Conservation (phyloP, 140 eudicot species). For the Anethum foeniculum region DNA sequence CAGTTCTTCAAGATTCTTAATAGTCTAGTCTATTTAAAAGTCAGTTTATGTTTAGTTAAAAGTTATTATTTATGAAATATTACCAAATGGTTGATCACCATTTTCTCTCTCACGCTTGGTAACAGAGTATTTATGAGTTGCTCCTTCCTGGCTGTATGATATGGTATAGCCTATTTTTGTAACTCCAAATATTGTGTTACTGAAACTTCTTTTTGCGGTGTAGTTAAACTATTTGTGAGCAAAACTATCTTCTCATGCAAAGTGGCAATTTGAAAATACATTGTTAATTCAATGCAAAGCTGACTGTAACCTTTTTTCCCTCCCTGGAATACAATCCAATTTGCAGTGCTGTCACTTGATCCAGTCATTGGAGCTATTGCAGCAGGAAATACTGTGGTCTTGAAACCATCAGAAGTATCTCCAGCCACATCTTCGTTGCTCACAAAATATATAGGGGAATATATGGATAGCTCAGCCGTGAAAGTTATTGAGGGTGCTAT, state of each 20-base stretch:
- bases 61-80: neutral
- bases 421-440: constrained; percentile 80
- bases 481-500: constrained; percentile 84
- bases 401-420: constrained; percentile 90
- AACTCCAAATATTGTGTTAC: neutral
- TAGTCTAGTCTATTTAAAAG: neutral
- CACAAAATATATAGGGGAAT: constrained; percentile 54
- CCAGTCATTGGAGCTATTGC: constrained; percentile 98
- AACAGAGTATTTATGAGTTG: neutral
- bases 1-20: neutral
- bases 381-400: constrained; percentile 88
- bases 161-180: neutral
- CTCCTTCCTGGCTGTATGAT: neutral
- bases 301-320: constrained; percentile 2
- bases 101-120: neutral
- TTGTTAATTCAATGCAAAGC: neutral
- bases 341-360: constrained; percentile 69
- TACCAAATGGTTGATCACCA: neutral
- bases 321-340: neutral
- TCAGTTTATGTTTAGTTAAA: neutral
- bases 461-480: constrained; percentile 62
- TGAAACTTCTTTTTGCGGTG: neutral
- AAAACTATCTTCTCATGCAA: neutral
- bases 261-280: neutral
- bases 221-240: neutral